Percentiles rank a stretch among this genome's conserved stretches.
Conservation (phyloP, 2,329 filamentous ascomycete species). For the Aspergillus flavus region DNA sequence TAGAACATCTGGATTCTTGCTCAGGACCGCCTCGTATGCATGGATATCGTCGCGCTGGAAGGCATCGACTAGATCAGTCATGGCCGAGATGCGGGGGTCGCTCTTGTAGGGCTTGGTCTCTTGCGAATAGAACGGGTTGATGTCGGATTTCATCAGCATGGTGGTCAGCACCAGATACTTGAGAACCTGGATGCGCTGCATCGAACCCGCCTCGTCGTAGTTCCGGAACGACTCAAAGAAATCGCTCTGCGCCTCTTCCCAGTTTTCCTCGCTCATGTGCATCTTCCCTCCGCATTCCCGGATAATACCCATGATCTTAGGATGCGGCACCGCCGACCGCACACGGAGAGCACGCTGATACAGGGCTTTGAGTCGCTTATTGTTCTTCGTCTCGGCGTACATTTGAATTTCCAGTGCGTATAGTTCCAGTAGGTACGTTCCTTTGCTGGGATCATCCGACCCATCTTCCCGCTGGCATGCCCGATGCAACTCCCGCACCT, state of each 20-base stretch:
- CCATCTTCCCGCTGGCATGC: constrained; percentile 88
- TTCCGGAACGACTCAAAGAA: constrained; percentile 99
- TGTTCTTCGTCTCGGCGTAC: constrained; percentile 95
- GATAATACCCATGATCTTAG: constrained; percentile 99
- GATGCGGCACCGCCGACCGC: constrained; percentile 94
- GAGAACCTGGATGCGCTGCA: constrained; percentile 94
- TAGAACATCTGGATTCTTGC: constrained; percentile 84
- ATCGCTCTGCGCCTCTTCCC: constrained; percentile 94
- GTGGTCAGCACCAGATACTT: constrained; percentile 96
- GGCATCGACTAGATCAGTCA: constrained; percentile 95
- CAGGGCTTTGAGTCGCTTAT: constrained; percentile 90
- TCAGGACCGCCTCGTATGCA: constrained; percentile 83
- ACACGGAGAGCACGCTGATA: constrained; percentile 92
- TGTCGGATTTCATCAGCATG: constrained; percentile 97
- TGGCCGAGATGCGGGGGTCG: constrained; percentile 90
- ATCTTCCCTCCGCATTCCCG: constrained; percentile 98
- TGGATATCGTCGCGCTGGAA: constrained; percentile 96
- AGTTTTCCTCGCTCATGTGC: constrained; percentile 99
- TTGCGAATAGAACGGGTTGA: constrained; percentile 98
- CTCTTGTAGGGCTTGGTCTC: constrained; percentile 98
- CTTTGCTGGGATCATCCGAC: constrained; percentile 81
- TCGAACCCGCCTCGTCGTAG: constrained; percentile 95
- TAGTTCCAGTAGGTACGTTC: constrained; percentile 92
- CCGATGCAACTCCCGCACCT: constrained; percentile 84
- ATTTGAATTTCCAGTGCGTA: constrained; percentile 98